Base-by-base conservation (phyloP, 805 yeast species). In the Yarrowia keelungensis region DNA sequence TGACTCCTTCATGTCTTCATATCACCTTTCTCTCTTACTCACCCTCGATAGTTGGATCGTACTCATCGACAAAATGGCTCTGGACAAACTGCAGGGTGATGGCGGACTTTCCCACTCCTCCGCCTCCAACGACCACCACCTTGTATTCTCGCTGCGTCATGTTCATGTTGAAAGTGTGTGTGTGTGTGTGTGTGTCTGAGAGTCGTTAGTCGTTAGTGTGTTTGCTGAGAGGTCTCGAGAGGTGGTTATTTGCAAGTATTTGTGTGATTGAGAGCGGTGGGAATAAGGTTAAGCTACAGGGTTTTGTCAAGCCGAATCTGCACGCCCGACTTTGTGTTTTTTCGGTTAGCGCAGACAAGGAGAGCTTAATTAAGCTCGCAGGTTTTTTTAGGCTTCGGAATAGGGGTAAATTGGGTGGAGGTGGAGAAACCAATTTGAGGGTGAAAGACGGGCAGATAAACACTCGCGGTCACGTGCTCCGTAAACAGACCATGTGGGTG, bases 51-150 rank as follows among this genome's bases (percentile, higher is more conserved):
- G 99, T 95, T 10, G 99, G 99, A 80, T 95, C 99, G 76, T 95
- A 95, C 78, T 95, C 99, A 78, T 93, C 97, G 41, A 94, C 97
- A 76, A 95, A 95, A 75, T 93, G 97, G 43, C 92, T 87, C 78
- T 94, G 98, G 68, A 95, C 92, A 75, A 95, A 84, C 79, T 95
- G 97, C 72, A 95, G 95, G 36, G 99, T 95, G 71, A 95, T 82
- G 7, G 99, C 98, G 32, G 97, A 89, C 79, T 95, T 95, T 80
- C 99, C 99, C 69, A 95, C 99, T 80, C 97, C 98, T 9, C 65
- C 65, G 35, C 51, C 65, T 14, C 65, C 65, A 43, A 59, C 65
- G 3, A 59, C 65, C 65, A 95, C 99, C 70, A 95, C 81, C 77
- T 96, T 92, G 78, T 88, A 94, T 79, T 93, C 97, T 78, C 89